phyloP scores from a whole-genome alignment of 2,329 filamentous ascomycete species.

The Colletotrichum zoysiae region DNA sequence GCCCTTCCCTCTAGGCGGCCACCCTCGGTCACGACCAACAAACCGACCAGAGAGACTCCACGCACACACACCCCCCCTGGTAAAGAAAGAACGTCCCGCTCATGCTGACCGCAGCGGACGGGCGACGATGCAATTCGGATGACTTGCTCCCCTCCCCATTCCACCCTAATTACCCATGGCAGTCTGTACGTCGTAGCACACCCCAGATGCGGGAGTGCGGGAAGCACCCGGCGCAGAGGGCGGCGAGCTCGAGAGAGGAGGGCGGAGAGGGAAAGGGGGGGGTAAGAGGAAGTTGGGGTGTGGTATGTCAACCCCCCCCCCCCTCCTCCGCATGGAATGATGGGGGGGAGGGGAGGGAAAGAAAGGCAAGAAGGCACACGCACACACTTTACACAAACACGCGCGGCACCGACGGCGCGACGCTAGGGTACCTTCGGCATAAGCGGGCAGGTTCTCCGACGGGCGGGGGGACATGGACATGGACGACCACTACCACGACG shows the following conservation, averaged over 20 bases:
- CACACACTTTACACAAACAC: not conserved
- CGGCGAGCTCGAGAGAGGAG: not conserved
- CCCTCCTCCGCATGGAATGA: not conserved
- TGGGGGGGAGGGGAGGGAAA: not conserved
- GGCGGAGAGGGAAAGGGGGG: too few species aligned
- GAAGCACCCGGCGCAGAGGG: constrained; percentile 1
- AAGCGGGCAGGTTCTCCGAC: not conserved
- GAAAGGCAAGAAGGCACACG: not conserved
- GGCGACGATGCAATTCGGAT: not conserved
- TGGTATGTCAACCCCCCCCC: too few species aligned
- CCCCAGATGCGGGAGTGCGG: not conserved
- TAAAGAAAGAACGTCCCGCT: not conserved
- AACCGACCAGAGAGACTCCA: not conserved
- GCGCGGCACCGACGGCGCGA: not conserved
- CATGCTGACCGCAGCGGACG: not conserved
- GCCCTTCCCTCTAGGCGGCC: not conserved
- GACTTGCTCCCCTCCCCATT: not conserved
- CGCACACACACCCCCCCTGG: not conserved
- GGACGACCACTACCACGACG: constrained; percentile 2
- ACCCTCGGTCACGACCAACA: not conserved
- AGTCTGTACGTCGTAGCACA: not conserved
- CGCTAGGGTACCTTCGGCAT: constrained; percentile 33
- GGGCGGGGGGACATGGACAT: too few species aligned
- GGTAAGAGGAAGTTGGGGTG: too few species aligned
- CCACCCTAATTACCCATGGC: not conserved